A percentile compares a stretch with the other conserved stretches of the same genome.
phyloP scores from a whole-genome alignment of 1,139 yeast species.

The Debaryomyces subglobosus region DNA sequence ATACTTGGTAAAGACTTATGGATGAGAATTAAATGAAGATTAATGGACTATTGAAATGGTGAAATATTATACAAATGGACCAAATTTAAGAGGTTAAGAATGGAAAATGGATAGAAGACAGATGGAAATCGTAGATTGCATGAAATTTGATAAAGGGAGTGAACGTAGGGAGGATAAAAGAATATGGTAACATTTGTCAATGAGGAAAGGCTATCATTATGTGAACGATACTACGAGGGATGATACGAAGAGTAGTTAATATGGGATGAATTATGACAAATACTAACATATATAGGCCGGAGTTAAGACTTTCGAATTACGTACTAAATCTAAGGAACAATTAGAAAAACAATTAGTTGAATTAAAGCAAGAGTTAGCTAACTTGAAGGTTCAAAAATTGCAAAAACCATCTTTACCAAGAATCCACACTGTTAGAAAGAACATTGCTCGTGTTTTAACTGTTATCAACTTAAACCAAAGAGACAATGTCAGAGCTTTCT shows the following conservation, averaged over 20 bases:
- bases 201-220: background rate
- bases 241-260: background rate
- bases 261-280: background rate
- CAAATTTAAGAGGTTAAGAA: background rate
- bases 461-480: constrained; percentile 97
- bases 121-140: background rate
- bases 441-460: constrained; percentile 98
- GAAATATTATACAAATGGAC: background rate
- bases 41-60: background rate
- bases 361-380: constrained; percentile 95
- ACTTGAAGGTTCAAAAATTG: constrained; percentile 94
- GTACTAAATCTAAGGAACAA: constrained; percentile 96
- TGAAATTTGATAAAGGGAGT: background rate
- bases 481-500: constrained; percentile 91
- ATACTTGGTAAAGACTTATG: background rate
- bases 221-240: background rate
- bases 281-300: constrained; percentile 65
- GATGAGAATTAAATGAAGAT: background rate
- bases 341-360: constrained; percentile 93
- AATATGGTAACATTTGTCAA: background rate
- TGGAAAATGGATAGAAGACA: background rate
- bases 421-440: constrained; percentile 96
- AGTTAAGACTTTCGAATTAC: constrained; percentile 93
- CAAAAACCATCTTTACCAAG: constrained; percentile 91
- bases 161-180: no score